Evolutionary conservation across 768 basidiomycete genomes (phyloP).

Genomic region (Termitomyces sp.): DNA sequence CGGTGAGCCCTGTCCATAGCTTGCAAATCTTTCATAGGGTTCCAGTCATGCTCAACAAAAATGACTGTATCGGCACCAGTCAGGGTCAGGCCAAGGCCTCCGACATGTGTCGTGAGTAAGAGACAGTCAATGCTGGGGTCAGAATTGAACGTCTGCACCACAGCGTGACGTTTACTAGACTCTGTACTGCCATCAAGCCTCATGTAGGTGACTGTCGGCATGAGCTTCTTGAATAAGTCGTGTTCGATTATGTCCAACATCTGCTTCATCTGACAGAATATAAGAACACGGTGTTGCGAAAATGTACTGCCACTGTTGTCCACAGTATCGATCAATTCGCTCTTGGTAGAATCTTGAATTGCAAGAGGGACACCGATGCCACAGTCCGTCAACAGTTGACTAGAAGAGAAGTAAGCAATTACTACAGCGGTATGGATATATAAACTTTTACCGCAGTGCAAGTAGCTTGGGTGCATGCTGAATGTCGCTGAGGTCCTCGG

Average conservation of each 20-base stretch:
- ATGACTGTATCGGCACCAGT: conserved; percentile 99
- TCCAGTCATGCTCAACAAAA: conserved; percentile 99
- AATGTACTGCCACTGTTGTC: conserved; percentile 53
- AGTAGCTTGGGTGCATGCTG: conserved; percentile 91
- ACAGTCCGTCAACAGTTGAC: conserved; percentile 91
- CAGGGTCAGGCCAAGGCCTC: conserved; percentile 90
- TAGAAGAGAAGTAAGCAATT: conserved; percentile 22
- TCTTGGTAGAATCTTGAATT: conserved; percentile 53
- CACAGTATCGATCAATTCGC: conserved; percentile 58
- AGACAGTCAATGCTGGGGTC: conserved; percentile 98
- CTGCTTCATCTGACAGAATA: conserved; percentile 99
- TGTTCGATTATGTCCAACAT: conserved; percentile 98
- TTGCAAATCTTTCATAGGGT: conserved; percentile 99
- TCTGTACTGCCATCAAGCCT: conserved; percentile 93
- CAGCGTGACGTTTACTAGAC: conserved; percentile 87
- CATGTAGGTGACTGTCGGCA: conserved; percentile 99
- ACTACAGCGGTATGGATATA: not conserved
- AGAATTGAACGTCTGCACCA: conserved; percentile 96
- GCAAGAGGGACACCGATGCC: conserved; percentile 69
- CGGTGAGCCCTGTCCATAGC: conserved; percentile 99
- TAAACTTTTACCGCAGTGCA: conserved; percentile 64
- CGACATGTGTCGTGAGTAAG: conserved; percentile 93
- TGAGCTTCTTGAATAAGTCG: conserved; percentile 83
- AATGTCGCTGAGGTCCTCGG: conserved; percentile 61
- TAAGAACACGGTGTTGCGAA: conserved; percentile 96